Conservation (phyloP, 257 asterid species). For the Lavandula angustifolia region DNA sequence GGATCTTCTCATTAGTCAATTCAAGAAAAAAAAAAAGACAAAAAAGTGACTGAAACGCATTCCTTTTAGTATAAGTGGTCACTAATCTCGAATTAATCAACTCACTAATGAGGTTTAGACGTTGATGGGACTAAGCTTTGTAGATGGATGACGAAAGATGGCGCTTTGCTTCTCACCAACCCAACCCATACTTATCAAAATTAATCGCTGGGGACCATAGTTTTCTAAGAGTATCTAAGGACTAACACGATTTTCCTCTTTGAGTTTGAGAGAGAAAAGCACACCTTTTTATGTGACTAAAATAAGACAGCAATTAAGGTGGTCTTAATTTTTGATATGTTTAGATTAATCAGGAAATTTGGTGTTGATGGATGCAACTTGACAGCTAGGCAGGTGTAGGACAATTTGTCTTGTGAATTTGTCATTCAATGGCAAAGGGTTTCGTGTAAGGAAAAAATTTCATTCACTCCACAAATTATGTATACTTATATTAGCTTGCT, state of each 20-base stretch:
- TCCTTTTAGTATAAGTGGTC: constrained; percentile 13
- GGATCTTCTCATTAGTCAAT: constrained; percentile 24
- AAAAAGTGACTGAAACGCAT: constrained; percentile 26
- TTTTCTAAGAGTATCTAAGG: constrained; percentile 45
- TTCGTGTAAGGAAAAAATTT: constrained; percentile 1
- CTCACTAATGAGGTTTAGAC: constrained; percentile 21
- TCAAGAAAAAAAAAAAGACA: constrained; percentile 6
- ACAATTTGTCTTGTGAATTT: constrained; percentile 14
- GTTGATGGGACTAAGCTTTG: constrained; percentile 41
- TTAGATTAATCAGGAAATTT: constrained; percentile 47
- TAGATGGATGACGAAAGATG: constrained; percentile 42
- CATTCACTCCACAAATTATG: background rate
- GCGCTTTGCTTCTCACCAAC: constrained; percentile 70
- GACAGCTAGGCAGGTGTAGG: constrained; percentile 28
- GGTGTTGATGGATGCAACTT: constrained; percentile 54
- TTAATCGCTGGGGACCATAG: constrained; percentile 57
- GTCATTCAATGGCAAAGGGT: constrained; percentile 20
- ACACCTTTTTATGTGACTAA: constrained; percentile 23
- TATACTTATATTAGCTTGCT: no score
- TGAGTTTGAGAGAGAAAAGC: constrained; percentile 8
- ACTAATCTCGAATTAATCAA: constrained; percentile 27
- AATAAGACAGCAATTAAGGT: constrained; percentile 33
- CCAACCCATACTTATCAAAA: constrained; percentile 53
- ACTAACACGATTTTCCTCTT: constrained; percentile 23
- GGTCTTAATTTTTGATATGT: constrained; percentile 40